Base-by-base conservation (phyloP, 164 flowering plant species). In the Saururus chinensis region DNA sequence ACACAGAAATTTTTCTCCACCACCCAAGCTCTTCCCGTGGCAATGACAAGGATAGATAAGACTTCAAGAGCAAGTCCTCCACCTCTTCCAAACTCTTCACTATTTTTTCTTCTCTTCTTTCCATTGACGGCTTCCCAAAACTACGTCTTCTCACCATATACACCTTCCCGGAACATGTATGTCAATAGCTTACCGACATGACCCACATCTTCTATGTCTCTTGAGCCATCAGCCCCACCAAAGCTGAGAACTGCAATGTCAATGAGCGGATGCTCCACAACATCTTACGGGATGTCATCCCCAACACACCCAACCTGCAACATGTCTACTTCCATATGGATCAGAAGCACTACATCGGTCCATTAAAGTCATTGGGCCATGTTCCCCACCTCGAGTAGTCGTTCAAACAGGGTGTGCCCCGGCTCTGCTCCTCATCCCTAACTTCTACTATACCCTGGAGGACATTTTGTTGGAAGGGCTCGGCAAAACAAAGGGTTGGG, bases 301-400 rank as follows among this genome's bases (percentile, higher is more conserved):
- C 89, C 0, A 76, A 70, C 64, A 80, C 84, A 7, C 87, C 88
- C 0, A 75, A 78, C 64, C 78, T 86, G 53, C 71, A 65, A n/a
- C 96, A 88, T 67, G 68, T 88, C 60, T 82, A 84, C 71, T 76
- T 88, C 45, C 89, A 80, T 40, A 88, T 92, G 14, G 92, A 90
- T 0, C 20, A 21, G 30, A 86, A 83, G 53, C 87, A 88, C 72
- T 88, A 88, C 77, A 0, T 74, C 11, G 96, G 92, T 0, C 65
- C 85, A 0, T 78, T 79, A 56, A 85, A 89, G 61, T 16, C 40
- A 7, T 16, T 64, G 10, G 82, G 81, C 19, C 74, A 70, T 51
- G 19, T 71, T 57, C 56, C 51, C 9, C 51, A 68, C 12, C 93
- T 81, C 62, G 88, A 84, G 1, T 74, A 87, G 1, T 95, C 96